phyloP scores from a whole-genome alignment of 1,284 basidiomycete species.

The Sutorius eximius region DNA sequence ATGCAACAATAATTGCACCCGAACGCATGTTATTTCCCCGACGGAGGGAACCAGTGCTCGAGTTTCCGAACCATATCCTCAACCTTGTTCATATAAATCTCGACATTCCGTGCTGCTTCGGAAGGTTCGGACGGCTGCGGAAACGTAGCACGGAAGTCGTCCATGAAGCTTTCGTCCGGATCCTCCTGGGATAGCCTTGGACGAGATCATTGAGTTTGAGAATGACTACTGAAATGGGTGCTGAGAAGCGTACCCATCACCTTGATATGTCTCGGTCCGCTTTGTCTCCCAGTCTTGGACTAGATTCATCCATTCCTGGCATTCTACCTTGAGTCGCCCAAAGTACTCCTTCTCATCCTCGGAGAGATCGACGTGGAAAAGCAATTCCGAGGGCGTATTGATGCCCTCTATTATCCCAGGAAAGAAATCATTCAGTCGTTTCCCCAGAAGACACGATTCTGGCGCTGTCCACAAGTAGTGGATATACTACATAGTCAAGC shows the following conservation, averaged over 20 bases:
- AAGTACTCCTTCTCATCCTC: conserved; percentile 30
- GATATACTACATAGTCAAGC: conserved; percentile 33
- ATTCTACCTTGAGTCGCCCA: conserved; percentile 24
- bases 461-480: conserved; percentile 38
- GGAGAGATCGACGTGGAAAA: conserved; percentile 36
- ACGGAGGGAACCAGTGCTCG: conserved; percentile 26
- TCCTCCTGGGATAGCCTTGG: conserved; percentile 15
- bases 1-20: not conserved
- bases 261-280: conserved; percentile 15
- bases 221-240: not conserved
- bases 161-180: conserved; percentile 3
- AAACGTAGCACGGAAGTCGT: conserved; percentile 27
- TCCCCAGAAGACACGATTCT: conserved; percentile 35
- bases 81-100: conserved; percentile 26
- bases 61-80: conserved; percentile 28
- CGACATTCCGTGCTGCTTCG: conserved; percentile 15
- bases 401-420: conserved; percentile 33
- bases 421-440: conserved; percentile 45
- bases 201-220: not conserved
- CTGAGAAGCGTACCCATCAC: conserved; percentile 21
- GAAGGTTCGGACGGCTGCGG: conserved; percentile 16
- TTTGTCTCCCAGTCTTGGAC: conserved; percentile 32
- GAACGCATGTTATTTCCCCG: not conserved
- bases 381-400: conserved; percentile 24
- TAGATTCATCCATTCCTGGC: conserved; percentile 23